Evolutionary conservation across 495 filamentous ascomycete species (phyloP).

Genomic region (Neurospora africana): DNA sequence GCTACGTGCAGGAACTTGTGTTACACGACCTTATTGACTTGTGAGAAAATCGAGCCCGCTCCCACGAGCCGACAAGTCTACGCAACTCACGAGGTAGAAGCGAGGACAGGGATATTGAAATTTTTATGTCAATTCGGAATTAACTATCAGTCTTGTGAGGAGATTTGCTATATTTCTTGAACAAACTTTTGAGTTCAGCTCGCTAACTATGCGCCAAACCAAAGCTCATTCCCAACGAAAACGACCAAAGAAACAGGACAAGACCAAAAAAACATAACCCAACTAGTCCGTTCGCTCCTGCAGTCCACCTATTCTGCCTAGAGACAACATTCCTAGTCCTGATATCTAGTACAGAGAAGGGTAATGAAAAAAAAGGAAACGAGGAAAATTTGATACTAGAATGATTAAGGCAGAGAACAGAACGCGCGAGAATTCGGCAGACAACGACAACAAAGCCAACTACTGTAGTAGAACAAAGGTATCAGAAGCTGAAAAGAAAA

Average conservation of each 20-base stretch:
- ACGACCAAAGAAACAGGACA: background rate
- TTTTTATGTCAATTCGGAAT: background rate
- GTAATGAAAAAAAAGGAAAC: background rate
- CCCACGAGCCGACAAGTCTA: background rate
- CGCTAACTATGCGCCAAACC: background rate
- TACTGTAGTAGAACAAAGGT: conserved; percentile 17
- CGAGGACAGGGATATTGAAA: background rate
- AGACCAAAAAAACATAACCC: background rate
- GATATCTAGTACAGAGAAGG: background rate
- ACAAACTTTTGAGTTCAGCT: background rate
- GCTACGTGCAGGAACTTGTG: background rate
- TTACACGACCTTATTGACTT: background rate
- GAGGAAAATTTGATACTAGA: background rate
- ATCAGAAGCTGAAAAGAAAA: conserved; percentile 12
- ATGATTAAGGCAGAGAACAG: background rate
- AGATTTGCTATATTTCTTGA: background rate
- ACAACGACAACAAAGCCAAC: background rate
- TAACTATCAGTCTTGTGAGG: background rate
- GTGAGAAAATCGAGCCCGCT: background rate
- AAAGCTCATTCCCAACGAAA: background rate
- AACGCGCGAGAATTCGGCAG: background rate
- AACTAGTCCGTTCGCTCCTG: background rate
- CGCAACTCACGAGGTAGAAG: background rate
- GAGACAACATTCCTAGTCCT: background rate
- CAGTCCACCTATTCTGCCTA: background rate